Percentiles rank a stretch among this genome's conserved stretches.
phyloP scores from a whole-genome alignment of 768 basidiomycete genomes.

The Mycena epipterygia region DNA sequence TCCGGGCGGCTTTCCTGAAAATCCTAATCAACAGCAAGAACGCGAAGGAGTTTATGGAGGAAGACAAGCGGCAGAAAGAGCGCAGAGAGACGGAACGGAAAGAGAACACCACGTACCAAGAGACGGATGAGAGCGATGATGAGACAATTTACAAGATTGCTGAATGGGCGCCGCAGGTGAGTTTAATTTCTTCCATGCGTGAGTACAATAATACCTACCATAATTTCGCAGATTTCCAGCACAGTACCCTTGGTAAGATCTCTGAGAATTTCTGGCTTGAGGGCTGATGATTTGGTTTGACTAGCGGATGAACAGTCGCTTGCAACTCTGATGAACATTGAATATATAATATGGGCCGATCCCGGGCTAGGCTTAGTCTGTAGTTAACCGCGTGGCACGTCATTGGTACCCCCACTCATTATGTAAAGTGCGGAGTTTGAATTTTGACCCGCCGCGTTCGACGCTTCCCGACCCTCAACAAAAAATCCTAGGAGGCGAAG shows the following conservation, averaged over 20 bases:
- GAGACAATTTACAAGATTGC: neutral
- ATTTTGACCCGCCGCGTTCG: no score
- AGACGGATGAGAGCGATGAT: neutral
- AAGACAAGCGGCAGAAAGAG: neutral
- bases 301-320: neutral
- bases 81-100: neutral
- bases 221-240: neutral
- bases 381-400: no score
- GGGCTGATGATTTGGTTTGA: neutral
- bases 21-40: neutral
- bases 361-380: no score
- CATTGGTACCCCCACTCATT: no score
- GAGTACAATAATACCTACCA: neutral
- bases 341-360: no score
- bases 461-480: no score
- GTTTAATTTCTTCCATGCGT: neutral
- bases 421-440: no score
- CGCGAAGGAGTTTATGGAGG: neutral
- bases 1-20: neutral
- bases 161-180: conserved; percentile 1
- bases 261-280: no score
- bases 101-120: neutral
- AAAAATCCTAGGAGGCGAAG: no score
- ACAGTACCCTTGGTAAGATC: neutral
- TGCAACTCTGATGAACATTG: neutral